These are phyloP conservation scores for Diaporthe capsici DNA, from an alignment of 2,329 filamentous ascomycete species.

Conservation along the genomic window DNA sequence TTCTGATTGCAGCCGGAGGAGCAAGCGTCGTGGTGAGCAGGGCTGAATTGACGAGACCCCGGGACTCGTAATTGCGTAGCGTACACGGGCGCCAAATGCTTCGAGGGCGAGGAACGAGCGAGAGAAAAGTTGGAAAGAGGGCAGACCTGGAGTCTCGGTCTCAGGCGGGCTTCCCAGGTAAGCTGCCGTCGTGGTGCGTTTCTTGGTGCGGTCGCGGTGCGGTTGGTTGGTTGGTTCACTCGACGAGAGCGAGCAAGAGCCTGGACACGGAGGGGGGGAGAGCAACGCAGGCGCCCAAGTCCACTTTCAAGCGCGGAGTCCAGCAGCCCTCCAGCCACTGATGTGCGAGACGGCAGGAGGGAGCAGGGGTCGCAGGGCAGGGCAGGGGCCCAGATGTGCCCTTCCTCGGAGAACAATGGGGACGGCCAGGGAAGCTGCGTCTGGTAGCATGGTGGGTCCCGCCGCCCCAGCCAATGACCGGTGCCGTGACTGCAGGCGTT, in stretches of 20 bases:
- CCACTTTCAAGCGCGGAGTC: constrained; percentile 37
- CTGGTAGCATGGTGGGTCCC: constrained; percentile 31
- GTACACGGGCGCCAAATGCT: constrained; percentile 27
- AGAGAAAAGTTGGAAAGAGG: background rate
- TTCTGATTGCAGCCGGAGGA: constrained; percentile 23
- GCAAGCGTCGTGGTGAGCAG: constrained; percentile 6
- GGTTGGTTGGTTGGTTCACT: constrained; percentile 17
- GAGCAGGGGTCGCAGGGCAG: constrained; percentile 29
- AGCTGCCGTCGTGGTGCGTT: constrained; percentile 26
- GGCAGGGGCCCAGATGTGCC: constrained; percentile 28
- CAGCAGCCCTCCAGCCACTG: constrained; percentile 35
- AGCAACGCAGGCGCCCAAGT: constrained; percentile 35
- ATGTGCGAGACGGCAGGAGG: constrained; percentile 33
- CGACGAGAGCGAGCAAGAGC: constrained; percentile 6
- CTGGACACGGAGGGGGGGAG: constrained; percentile 4
- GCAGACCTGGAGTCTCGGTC: constrained; percentile 7
- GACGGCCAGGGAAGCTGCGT: constrained; percentile 36
- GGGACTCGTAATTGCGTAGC: constrained; percentile 10
- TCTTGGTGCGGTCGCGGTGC: constrained; percentile 10
- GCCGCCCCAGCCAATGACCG: constrained; percentile 28
- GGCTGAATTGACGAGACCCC: constrained; percentile 18
- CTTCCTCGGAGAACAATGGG: constrained; percentile 33
- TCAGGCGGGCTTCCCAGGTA: constrained; percentile 11
- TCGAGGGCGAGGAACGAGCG: constrained; percentile 9
- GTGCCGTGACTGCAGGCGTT: constrained; percentile 32